Conservation (phyloP, 163 green algal species). For the Scenedesmus sp. region DNA sequence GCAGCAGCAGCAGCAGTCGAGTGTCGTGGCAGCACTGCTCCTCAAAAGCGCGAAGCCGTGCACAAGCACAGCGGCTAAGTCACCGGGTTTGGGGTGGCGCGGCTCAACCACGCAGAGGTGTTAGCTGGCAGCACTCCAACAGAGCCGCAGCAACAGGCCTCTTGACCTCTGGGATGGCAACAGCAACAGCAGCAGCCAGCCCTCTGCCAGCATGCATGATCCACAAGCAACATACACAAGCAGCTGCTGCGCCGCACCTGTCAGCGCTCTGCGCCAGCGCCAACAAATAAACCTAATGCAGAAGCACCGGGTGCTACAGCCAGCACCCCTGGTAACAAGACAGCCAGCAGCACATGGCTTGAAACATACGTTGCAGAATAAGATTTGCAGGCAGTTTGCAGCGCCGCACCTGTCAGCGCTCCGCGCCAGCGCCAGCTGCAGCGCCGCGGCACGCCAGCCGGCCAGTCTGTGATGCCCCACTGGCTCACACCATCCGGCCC, state of each 20-base stretch:
- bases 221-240: too few relatives aligned
- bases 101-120: conserved; percentile 68
- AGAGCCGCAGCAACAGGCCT: too few relatives aligned
- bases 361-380: background rate
- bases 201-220: too few relatives aligned
- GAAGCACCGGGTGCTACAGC: too few relatives aligned
- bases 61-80: conserved; percentile 82
- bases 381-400: too few relatives aligned
- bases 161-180: too few relatives aligned
- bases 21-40: too few relatives aligned
- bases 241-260: conserved; percentile 7
- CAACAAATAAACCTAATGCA: too few relatives aligned
- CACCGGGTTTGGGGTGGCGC: conserved; percentile 33
- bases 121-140: too few relatives aligned
- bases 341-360: background rate
- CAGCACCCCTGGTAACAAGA: too few relatives aligned
- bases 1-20: background rate
- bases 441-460: conserved; percentile 45
- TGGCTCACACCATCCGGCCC: conserved; percentile 33
- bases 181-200: too few relatives aligned
- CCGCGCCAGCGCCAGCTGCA: conserved; percentile 78
- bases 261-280: conserved; percentile 60
- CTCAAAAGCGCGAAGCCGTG: conserved; percentile 96
- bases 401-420: conserved; percentile 61
- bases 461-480: conserved; percentile 19